Evolutionary conservation across 129 eudicot species (phyloP).

Genomic region (Lonicera japonica): DNA sequence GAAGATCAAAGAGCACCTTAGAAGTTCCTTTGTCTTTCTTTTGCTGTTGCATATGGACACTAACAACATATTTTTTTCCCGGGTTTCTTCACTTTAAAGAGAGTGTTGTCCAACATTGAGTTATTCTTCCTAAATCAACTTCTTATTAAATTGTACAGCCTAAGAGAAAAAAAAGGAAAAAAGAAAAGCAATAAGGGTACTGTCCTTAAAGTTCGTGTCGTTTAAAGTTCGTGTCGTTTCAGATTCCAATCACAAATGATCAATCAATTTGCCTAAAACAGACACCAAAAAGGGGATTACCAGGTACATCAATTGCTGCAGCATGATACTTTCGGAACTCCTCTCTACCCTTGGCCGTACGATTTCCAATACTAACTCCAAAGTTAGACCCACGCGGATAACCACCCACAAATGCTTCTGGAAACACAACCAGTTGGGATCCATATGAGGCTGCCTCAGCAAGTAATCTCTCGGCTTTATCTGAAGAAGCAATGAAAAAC

Average conservation of each 20-base stretch:
- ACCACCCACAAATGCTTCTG: conserved; percentile 97
- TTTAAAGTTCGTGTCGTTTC: no score
- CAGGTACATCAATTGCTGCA: conserved; percentile 91
- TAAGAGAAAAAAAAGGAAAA: no score
- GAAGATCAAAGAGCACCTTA: background rate
- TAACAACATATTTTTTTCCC: background rate
- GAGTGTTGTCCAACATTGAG: no score
- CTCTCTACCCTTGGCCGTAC: conserved; percentile 84
- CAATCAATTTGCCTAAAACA: background rate
- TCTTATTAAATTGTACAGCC: background rate
- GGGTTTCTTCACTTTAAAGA: background rate
- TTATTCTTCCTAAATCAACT: background rate
- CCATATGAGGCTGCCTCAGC: conserved; percentile 95
- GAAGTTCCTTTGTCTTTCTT: background rate
- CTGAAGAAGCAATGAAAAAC: conserved; percentile 24
- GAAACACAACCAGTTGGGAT: conserved; percentile 89
- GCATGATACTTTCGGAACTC: conserved; percentile 90
- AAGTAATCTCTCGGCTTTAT: conserved; percentile 89
- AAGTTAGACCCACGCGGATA: conserved; percentile 98
- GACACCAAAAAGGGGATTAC: conserved; percentile 26
- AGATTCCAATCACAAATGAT: background rate
- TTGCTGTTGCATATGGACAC: background rate
- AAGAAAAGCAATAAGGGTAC: background rate
- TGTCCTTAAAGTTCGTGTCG: background rate
- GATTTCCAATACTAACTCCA: conserved; percentile 79